phyloP scores from a whole-genome alignment of 2,329 filamentous ascomycete species.

The Colletotrichum sp. region DNA sequence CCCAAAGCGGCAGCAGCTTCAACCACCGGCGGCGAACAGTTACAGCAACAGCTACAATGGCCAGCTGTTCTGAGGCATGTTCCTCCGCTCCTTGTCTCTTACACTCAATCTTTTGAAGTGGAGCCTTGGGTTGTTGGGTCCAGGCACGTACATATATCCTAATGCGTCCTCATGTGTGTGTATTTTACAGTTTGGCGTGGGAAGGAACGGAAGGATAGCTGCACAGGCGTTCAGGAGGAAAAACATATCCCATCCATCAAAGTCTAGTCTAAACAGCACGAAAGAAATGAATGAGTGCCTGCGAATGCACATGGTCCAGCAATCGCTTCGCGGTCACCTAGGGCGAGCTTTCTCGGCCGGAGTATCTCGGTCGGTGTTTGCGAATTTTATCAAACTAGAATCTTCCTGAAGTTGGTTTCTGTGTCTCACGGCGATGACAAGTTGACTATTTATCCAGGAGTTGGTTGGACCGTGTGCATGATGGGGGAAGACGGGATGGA shows the following conservation, averaged over 20 bases:
- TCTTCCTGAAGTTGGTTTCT: background rate
- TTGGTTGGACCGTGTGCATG: background rate
- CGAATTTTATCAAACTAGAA: background rate
- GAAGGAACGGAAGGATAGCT: slow-evolving; percentile 14
- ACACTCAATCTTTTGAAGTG: background rate
- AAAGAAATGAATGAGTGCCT: background rate
- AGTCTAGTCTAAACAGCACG: background rate
- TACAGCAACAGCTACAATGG: slow-evolving; percentile 12
- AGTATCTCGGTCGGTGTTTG: background rate
- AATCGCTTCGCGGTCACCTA: background rate
- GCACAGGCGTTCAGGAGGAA: slow-evolving; percentile 17
- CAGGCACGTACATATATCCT: slow-evolving; percentile 6
- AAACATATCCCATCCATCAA: slow-evolving; percentile 1
- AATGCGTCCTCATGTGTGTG: slow-evolving; percentile 1
- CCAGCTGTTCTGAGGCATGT: background rate
- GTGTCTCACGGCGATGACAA: background rate
- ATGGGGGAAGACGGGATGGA: background rate
- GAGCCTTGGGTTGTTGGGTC: background rate
- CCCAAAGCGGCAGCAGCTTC: slow-evolving; percentile 50
- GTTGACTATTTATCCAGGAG: background rate
- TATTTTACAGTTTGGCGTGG: slow-evolving; percentile 11
- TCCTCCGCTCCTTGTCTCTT: background rate
- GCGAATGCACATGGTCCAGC: background rate
- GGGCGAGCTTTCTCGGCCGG: background rate
- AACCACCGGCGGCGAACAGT: slow-evolving; percentile 3